A percentile compares a stretch with the other conserved stretches of the same genome.
Conservation (phyloP, 495 filamentous ascomycete species). For the Hypoxylon lienhwacheense region DNA sequence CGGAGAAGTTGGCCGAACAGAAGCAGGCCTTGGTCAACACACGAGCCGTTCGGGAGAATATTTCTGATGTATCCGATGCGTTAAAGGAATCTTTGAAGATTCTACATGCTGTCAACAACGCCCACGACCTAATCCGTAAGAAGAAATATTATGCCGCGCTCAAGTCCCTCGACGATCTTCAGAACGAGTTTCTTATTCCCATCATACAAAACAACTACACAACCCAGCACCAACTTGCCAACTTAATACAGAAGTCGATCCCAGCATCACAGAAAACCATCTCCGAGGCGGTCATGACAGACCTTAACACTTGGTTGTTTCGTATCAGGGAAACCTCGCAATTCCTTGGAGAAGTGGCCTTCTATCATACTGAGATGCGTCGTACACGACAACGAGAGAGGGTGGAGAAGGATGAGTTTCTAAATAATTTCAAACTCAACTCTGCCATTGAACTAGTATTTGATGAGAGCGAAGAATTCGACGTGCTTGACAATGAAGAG, state of each 20-base stretch:
- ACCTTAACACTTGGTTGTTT: slow-evolving; percentile 97
- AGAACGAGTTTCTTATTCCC: slow-evolving; percentile 82
- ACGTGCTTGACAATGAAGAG: slow-evolving; percentile 91
- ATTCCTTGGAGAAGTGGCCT: slow-evolving; percentile 93
- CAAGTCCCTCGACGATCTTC: slow-evolving; percentile 90
- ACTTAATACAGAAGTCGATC: slow-evolving; percentile 92
- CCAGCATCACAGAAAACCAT: slow-evolving; percentile 91
- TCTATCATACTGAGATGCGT: slow-evolving; percentile 91
- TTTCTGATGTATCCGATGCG: slow-evolving; percentile 87
- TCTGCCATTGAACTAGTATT: slow-evolving; percentile 94
- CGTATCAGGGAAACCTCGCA: slow-evolving; percentile 94
- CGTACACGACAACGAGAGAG: slow-evolving; percentile 80
- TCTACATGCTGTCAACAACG: slow-evolving; percentile 87
- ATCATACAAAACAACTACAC: slow-evolving; percentile 72
- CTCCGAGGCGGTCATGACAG: slow-evolving; percentile 93
- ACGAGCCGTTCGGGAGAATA: slow-evolving; percentile 88
- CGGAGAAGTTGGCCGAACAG: slow-evolving; percentile 89
- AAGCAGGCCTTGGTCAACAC: slow-evolving; percentile 94
- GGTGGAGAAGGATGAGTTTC: slow-evolving; percentile 66
- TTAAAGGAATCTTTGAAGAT: slow-evolving; percentile 91
- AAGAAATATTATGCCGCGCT: slow-evolving; percentile 96
- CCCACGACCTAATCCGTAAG: slow-evolving; percentile 83
- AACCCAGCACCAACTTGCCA: slow-evolving; percentile 91
- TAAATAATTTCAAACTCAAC: slow-evolving; percentile 86
- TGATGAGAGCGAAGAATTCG: slow-evolving; percentile 93